phyloP scores from a whole-genome alignment of 2,329 filamentous ascomycete genomes.

The Cryphonectria radicalis region DNA sequence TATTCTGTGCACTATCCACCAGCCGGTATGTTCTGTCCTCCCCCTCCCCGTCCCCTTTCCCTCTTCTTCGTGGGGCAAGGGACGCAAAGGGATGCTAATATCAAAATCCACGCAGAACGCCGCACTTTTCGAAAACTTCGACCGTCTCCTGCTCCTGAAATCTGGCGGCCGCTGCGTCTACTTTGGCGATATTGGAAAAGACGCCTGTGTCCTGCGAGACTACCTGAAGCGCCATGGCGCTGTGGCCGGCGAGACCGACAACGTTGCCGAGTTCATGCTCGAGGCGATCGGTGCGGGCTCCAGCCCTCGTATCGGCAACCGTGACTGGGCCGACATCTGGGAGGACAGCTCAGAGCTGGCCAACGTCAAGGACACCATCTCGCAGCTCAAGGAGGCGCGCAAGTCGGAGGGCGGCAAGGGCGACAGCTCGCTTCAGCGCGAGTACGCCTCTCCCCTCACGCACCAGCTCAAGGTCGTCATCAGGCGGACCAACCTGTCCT shows the following conservation, averaged over 20 bases:
- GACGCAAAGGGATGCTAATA: neutral
- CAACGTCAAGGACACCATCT: conserved; percentile 68
- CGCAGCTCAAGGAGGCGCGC: conserved; percentile 66
- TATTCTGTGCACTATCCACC: conserved; percentile 89
- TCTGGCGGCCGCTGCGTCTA: conserved; percentile 82
- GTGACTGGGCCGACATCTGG: conserved; percentile 84
- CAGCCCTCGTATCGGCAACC: conserved; percentile 70
- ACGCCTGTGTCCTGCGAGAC: conserved; percentile 71
- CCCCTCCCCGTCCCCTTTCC: neutral
- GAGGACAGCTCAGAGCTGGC: conserved; percentile 71
- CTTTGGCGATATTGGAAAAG: conserved; percentile 81
- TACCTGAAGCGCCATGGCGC: conserved; percentile 66
- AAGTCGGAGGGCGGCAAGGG: conserved; percentile 44
- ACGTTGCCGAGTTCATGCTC: conserved; percentile 80
- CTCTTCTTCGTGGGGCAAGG: neutral
- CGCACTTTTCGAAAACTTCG: conserved; percentile 85
- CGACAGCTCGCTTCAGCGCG: conserved; percentile 64
- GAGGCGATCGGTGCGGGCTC: conserved; percentile 81
- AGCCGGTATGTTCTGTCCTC: conserved; percentile 53
- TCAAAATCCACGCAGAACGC: conserved; percentile 55
- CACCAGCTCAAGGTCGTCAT: conserved; percentile 81
- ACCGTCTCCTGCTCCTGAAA: conserved; percentile 78
- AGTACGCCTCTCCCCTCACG: conserved; percentile 79
- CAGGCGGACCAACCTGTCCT: conserved; percentile 73
- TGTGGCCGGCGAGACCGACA: conserved; percentile 58